Evolutionary conservation across 148 eudicot genomes (phyloP), one percentile per base, ranked within the genome.

Genomic region (Euryodendron excelsum): DNA sequence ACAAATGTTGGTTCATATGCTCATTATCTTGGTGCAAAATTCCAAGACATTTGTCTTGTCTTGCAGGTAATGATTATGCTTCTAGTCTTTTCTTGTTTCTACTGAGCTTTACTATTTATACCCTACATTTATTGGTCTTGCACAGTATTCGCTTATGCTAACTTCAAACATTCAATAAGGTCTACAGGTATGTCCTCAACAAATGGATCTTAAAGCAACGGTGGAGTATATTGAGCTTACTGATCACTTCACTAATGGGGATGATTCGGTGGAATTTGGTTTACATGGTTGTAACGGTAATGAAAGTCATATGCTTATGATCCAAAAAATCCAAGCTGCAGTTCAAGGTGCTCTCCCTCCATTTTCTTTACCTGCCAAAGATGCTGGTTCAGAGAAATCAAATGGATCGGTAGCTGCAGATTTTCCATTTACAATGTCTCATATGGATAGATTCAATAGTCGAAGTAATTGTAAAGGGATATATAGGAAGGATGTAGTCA

Each of bases 171-270:
- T 76, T 75, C 83, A 84, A 82, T 82, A 84, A 90, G 85, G 84
- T 87, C 80, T 80, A 86, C 93, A 96, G 99, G 93, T 89, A 69
- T 78, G 80, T 67, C 90, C 92, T 80, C 82, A 70, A 82, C 86
- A 92, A 78, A 88, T 88, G 87, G 88, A 85, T 69, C 80, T 92
- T 63, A 92, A 88, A 86, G 90, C 87, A 58, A 86, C 80, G 23
- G 89, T 92, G 72, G 76, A 92, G 70, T 87, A 77, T 82, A 79
- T 90, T 73, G 91, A 86, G 85, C 82, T 96, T 15, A 75, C 82
- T 50, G 97, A 96, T 81, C 84, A 85, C 87, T 82, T 88, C 78
- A 87, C 78, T 45, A 45, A 69, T 72, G 73, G 33, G 56, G 63
- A 83, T 62, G 87, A 77, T 67, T 81, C 50, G 33, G 25, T 50